Conservation (phyloP, 768 basidiomycete genomes). For the Kwoniella heveanensis region DNA sequence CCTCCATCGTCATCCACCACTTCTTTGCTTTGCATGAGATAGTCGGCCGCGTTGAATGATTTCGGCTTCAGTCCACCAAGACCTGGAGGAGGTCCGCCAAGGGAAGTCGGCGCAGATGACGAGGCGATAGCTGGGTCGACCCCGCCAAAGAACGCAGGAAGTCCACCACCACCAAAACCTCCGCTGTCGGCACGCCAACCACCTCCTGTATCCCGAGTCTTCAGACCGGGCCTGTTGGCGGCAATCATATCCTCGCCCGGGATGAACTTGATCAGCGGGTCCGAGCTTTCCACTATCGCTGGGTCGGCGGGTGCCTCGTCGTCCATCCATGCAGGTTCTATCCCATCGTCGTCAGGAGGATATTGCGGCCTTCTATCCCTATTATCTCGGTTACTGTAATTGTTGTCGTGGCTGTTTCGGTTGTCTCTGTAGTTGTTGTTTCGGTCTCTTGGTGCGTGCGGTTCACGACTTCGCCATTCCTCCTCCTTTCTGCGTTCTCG, state of each 20-base stretch:
- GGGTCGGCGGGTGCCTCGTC: constrained; percentile 25
- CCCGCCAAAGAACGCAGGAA: constrained; percentile 26
- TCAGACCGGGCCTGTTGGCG: constrained; percentile 43
- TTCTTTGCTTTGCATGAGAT: constrained; percentile 31
- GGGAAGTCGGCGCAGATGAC: constrained; percentile 4
- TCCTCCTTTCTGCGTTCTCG: constrained; percentile 12
- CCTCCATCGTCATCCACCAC: constrained; percentile 24
- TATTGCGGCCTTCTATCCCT: constrained; percentile 9
- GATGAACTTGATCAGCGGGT: constrained; percentile 39
- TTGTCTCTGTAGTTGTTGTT: neutral
- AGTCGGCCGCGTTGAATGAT: constrained; percentile 47
- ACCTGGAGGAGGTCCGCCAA: constrained; percentile 9
- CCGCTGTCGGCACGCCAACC: constrained; percentile 25
- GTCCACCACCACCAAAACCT: constrained; percentile 4
- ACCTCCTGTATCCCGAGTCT: constrained; percentile 19
- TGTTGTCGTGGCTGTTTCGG: neutral
- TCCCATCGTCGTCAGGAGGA: constrained; percentile 29
- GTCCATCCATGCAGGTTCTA: constrained; percentile 50
- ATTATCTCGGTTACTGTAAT: neutral
- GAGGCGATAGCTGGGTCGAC: constrained; percentile 20
- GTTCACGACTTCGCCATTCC: constrained; percentile 19
- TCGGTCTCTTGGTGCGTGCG: constrained; percentile 4
- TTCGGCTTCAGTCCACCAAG: constrained; percentile 15
- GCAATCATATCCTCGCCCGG: constrained; percentile 52
- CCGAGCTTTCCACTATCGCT: constrained; percentile 21